Evolutionary conservation across 225 moss, liverwort and hornwort species (phyloP).

Genomic region (Polytrichum formosum): DNA sequence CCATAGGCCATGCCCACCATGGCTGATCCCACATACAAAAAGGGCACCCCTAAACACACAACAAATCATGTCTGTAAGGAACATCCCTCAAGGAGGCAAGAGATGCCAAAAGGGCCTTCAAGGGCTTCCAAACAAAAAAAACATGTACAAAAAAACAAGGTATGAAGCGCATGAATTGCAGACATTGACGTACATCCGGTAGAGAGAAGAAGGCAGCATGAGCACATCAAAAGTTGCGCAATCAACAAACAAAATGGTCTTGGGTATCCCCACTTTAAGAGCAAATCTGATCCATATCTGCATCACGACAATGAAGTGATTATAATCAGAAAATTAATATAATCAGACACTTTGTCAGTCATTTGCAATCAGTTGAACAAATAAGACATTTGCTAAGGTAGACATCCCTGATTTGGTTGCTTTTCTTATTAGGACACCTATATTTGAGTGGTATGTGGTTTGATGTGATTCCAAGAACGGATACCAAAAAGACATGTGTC

Average conservation of each 20-base stretch:
- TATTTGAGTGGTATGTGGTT: no score
- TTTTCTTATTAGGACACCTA: no score
- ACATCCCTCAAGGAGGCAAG: background rate
- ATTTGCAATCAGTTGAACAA: background rate
- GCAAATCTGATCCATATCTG: conserved; percentile 51
- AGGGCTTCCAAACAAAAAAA: no score
- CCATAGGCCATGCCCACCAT: conserved; percentile 61
- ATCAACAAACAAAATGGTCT: conserved; percentile 44
- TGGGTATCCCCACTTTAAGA: conserved; percentile 46
- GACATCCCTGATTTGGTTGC: no score
- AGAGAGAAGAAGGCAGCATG: conserved; percentile 56
- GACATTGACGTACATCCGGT: conserved; percentile 37
- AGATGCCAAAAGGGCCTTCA: background rate
- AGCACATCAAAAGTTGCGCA: conserved; percentile 46
- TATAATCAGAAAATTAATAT: background rate
- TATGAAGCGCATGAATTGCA: no score
- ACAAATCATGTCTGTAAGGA: background rate
- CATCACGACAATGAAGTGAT: background rate
- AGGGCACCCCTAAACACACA: conserved; percentile 38
- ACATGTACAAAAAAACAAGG: no score
- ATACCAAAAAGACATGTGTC: no score
- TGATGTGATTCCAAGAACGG: no score
- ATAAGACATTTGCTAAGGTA: no score
- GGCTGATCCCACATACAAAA: conserved; percentile 52
- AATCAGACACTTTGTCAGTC: no score